A percentile compares a stretch with the other conserved stretches of the same genome.
Conservation (phyloP, 2,329 filamentous ascomycete genomes). For the Verticillium zaregamsianum region DNA sequence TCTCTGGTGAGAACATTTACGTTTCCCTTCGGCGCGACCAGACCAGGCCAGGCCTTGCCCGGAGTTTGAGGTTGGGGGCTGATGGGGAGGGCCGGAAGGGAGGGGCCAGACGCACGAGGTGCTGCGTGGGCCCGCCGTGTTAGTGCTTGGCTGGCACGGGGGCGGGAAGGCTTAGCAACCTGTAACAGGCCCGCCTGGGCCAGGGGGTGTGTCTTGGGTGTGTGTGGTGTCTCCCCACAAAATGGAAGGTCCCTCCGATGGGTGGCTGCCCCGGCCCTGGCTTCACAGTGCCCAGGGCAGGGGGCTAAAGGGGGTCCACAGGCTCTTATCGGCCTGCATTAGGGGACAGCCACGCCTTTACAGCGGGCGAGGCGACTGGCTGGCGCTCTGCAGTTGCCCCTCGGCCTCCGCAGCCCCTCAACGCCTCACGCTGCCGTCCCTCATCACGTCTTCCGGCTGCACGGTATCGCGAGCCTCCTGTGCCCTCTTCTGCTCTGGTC, state of each 20-base stretch:
- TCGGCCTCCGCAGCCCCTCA: background rate
- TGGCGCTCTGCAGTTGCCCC: background rate
- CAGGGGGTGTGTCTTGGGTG: background rate
- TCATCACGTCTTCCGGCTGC: background rate
- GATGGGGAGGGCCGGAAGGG: background rate
- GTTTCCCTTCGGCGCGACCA: background rate
- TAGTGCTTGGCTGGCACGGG: background rate
- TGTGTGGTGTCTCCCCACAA: background rate
- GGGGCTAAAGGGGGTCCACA: background rate
- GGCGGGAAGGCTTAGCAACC: background rate
- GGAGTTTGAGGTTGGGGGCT: background rate
- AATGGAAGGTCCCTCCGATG: background rate
- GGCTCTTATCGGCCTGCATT: conserved; percentile 4
- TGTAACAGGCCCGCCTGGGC: background rate
- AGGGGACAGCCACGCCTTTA: background rate
- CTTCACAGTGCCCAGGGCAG: background rate
- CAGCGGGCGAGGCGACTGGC: background rate
- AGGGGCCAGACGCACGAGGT: background rate
- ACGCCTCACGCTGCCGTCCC: background rate
- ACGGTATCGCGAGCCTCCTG: background rate
- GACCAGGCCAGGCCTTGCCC: background rate
- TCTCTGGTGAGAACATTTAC: background rate
- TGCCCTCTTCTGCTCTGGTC: background rate
- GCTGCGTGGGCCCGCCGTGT: background rate
- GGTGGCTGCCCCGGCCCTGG: background rate